A percentile compares a stretch with the other conserved stretches of the same genome.
Evolutionary conservation across 2,329 filamentous ascomycete species (phyloP).

Genomic region (Phialemoniopsis sp.): DNA sequence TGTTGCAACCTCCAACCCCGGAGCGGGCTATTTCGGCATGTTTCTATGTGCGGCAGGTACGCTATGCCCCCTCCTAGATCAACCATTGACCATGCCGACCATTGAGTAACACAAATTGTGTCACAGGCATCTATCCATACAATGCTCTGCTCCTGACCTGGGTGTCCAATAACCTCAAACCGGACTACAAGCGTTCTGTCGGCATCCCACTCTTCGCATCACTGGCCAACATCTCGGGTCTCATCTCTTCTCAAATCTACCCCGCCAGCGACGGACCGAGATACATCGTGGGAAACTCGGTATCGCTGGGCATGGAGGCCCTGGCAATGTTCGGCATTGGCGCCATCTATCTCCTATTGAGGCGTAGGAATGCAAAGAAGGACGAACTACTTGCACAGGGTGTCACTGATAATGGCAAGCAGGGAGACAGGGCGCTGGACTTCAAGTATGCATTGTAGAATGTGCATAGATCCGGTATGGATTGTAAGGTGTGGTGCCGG

Average conservation of each 20-base stretch:
- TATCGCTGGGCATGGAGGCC: slow-evolving; percentile 3
- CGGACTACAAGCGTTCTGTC: slow-evolving; percentile 5
- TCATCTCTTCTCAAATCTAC: slow-evolving; percentile 6
- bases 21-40: slow-evolving; percentile 5
- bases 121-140: slow-evolving; percentile 4
- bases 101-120: background rate
- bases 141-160: slow-evolving; percentile 4
- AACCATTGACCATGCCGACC: background rate
- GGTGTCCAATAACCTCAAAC: slow-evolving; percentile 4
- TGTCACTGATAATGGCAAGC: no score
- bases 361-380: background rate
- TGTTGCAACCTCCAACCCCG: slow-evolving; percentile 3
- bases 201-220: slow-evolving; percentile 4
- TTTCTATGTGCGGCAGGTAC: slow-evolving; percentile 2
- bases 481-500: no score
- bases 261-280: slow-evolving; percentile 7
- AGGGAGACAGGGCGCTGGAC: no score
- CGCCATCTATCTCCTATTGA: background rate
- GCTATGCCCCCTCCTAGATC: no score
- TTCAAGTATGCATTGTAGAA: no score
- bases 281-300: slow-evolving; percentile 6
- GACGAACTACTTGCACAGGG: no score
- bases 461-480: no score
- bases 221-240: slow-evolving; percentile 3
- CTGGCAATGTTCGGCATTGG: slow-evolving; percentile 1